These are phyloP conservation scores for Prunus padus DNA, from an alignment of 306 rosid species.

Conservation along the genomic window DNA sequence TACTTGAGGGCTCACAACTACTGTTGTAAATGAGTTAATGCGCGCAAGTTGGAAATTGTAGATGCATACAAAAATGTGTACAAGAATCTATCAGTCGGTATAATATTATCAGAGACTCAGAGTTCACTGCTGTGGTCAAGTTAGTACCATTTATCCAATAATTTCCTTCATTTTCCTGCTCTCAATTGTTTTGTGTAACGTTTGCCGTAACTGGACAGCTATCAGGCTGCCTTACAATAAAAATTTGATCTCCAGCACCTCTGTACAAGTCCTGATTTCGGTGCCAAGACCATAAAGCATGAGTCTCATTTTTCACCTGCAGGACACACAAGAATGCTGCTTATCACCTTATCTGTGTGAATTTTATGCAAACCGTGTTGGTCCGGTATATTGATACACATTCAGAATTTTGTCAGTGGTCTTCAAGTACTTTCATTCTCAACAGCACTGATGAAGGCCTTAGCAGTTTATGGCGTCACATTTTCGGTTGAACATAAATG, in stretches of 20 bases:
- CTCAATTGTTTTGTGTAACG: constrained; percentile 27
- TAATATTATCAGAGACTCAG: neutral
- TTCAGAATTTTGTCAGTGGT: neutral
- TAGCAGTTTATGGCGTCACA: neutral
- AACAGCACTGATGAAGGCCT: neutral
- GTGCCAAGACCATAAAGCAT: constrained; percentile 91
- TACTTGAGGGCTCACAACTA: too few species aligned
- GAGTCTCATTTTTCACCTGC: constrained; percentile 86
- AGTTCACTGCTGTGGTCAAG: neutral
- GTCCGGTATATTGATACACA: neutral
- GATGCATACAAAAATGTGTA: neutral
- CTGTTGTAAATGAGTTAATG: too few species aligned
- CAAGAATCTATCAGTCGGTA: neutral
- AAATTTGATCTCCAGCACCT: constrained; percentile 62
- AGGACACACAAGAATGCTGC: neutral
- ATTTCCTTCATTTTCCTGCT: constrained; percentile 9
- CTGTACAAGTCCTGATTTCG: constrained; percentile 69
- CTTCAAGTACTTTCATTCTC: neutral
- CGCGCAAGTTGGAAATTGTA: too few species aligned
- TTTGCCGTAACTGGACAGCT: constrained; percentile 39
- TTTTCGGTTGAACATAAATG: neutral
- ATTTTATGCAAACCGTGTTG: neutral
- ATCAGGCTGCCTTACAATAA: constrained; percentile 79
- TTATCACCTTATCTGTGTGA: constrained; percentile 1
- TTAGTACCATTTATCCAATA: neutral